These are phyloP conservation scores for Suhomyces taliae DNA, from an alignment of 1,139 yeast genomes.

Conservation along the genomic window DNA sequence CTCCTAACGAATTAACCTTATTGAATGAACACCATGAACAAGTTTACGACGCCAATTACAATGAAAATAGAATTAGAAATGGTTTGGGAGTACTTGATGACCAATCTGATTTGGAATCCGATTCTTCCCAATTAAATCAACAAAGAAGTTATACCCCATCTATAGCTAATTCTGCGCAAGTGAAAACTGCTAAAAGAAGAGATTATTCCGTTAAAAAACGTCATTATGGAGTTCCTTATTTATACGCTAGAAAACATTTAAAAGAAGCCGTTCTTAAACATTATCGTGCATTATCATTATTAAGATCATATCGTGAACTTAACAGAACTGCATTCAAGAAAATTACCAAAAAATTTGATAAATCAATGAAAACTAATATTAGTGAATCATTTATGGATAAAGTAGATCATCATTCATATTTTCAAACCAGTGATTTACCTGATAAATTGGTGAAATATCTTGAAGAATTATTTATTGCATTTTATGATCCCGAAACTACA, in stretches of 20 bases:
- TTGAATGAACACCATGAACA: constrained; percentile 6
- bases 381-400: constrained; percentile 59
- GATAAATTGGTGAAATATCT: constrained; percentile 62
- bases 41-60: constrained; percentile 32
- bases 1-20: constrained; percentile 9
- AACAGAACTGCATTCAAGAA: constrained; percentile 89
- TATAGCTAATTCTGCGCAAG: constrained; percentile 15
- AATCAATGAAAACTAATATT: constrained; percentile 53
- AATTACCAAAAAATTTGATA: constrained; percentile 86
- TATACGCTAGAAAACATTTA: constrained; percentile 70
- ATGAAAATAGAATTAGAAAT: constrained; percentile 44
- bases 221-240: constrained; percentile 56
- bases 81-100: constrained; percentile 23
- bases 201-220: constrained; percentile 35
- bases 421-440: constrained; percentile 63
- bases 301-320: constrained; percentile 71
- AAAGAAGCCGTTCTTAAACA: constrained; percentile 77
- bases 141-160: not conserved
- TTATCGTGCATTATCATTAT: constrained; percentile 74
- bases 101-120: constrained; percentile 7
- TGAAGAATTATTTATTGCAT: constrained; percentile 66
- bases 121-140: constrained; percentile 1
- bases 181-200: constrained; percentile 23
- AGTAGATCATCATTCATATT: constrained; percentile 53
- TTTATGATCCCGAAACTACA: constrained; percentile 62